phyloP scores from a whole-genome alignment of 179 eudicot species.

The Spergularia azorica region DNA sequence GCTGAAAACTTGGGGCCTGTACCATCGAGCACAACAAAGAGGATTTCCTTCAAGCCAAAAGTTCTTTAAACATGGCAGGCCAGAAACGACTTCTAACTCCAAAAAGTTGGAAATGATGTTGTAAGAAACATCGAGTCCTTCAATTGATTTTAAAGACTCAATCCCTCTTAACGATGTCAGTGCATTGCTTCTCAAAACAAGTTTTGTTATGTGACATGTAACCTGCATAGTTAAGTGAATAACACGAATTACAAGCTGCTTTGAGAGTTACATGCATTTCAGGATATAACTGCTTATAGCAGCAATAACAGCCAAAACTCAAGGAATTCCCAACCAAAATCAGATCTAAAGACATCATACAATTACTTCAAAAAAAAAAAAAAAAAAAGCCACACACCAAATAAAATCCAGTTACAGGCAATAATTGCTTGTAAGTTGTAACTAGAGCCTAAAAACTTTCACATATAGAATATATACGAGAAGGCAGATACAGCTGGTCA shows the following conservation, averaged over 20 bases:
- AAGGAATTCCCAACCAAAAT: too few relatives aligned
- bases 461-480: too few relatives aligned
- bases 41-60: slow-evolving; percentile 98
- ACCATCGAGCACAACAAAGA: slow-evolving; percentile 84
- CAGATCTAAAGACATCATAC: too few relatives aligned
- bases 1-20: slow-evolving; percentile 90
- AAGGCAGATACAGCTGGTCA: too few relatives aligned
- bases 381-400: neutral
- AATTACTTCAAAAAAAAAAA: too few relatives aligned
- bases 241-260: too few relatives aligned
- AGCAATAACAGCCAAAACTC: too few relatives aligned
- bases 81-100: slow-evolving; percentile 75
- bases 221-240: slow-evolving; percentile 47
- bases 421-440: too few relatives aligned
- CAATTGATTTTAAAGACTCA: slow-evolving; percentile 76
- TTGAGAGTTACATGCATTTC: too few relatives aligned
- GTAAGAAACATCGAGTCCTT: slow-evolving; percentile 93
- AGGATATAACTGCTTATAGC: too few relatives aligned
- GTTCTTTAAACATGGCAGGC: slow-evolving; percentile 56
- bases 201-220: slow-evolving; percentile 65
- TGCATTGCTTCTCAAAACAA: slow-evolving; percentile 93
- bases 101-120: slow-evolving; percentile 80
- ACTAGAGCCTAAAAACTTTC: too few relatives aligned
- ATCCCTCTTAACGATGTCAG: slow-evolving; percentile 79
- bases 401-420: too few relatives aligned